Evolutionary conservation across 495 filamentous ascomycete genomes (phyloP).

Genomic region (Aspergillus asperescens): DNA sequence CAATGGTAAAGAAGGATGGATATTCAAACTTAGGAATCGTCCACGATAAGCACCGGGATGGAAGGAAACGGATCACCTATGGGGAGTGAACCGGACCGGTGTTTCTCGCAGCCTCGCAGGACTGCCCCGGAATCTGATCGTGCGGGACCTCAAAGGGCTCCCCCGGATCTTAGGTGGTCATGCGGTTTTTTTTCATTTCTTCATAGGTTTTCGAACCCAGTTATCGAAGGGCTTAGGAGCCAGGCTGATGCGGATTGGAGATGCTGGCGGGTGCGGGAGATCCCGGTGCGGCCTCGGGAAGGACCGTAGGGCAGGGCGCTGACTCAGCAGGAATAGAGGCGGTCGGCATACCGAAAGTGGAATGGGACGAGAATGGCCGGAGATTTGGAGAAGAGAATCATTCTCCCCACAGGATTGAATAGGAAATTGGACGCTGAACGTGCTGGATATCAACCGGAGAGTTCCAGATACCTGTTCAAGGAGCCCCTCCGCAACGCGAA

Average conservation of each 20-base stretch:
- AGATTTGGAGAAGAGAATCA: neutral
- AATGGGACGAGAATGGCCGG: too few species aligned
- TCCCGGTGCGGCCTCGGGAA: constrained; percentile 18
- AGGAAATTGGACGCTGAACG: neutral
- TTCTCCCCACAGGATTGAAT: neutral
- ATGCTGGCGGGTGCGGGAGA: constrained; percentile 17
- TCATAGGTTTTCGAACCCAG: neutral
- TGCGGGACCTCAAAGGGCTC: too few species aligned
- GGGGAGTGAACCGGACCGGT: too few species aligned
- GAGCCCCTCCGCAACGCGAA: too few species aligned
- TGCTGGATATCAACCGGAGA: neutral
- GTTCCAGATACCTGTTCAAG: neutral
- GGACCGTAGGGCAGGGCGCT: constrained; percentile 14
- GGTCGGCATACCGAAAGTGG: constrained; percentile 1
- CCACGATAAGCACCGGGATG: neutral
- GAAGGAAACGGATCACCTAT: neutral
- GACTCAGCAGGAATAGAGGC: constrained; percentile 16
- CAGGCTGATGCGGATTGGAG: neutral
- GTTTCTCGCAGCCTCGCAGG: too few species aligned
- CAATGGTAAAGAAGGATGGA: neutral
- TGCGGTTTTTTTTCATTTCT: neutral
- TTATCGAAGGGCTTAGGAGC: too few species aligned
- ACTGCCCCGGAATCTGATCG: constrained; percentile 7
- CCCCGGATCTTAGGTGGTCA: neutral
- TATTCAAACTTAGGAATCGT: neutral